Base-by-base conservation (phyloP, 257 asterid genomes). In the Fraxinus quadrangulata region DNA sequence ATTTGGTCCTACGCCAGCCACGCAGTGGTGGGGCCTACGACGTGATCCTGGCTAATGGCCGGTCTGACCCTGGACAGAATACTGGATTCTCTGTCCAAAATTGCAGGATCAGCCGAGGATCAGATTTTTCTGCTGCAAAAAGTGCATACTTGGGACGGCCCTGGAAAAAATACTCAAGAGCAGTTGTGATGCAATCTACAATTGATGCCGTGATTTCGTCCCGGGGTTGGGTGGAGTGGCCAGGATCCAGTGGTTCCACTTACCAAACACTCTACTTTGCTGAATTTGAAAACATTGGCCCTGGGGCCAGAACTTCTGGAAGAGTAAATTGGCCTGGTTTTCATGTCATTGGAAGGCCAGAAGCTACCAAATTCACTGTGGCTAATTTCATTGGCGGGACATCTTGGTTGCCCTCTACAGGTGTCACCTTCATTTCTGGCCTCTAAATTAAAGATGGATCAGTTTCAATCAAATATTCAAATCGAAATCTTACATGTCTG, bases 331-430 rank as follows among this genome's bases (percentile, higher is more conserved):
- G 96, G 96, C 79, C 88, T 6, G 96, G 96, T 0, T 88, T 67
- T 75, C 88, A 63, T 42, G 83, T 81, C 0, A 42, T 91, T 2
- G 81, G 81, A 36, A 84, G 78, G 80, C 74, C 85, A 28, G 96
- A 91, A 75, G 96, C 96, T 0, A 37, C 47, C 23, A 84, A 82
- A 21, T 91, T 84, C 2, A 88, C 92, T 0, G 96, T 91, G 2
- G 86, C 78, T 0, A 84, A 78, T 70, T 89, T 91, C 34, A 89
- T 91, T 49, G 81, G 84, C 0, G 94, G 97, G n/a, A 81, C 80
- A n/a, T 82, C 86, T 6, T 91, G 97, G 97, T 69, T 91, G 77
- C 97, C 97, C 23, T 88, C 94, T 10, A 87, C 94, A 2, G 97
- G 97, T 36, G 92, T 89, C 37, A 71, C 84, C 70, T 91, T 83